Conservation (phyloP, 352 stramenopile genomes). For the Phytophthora cactorum region DNA sequence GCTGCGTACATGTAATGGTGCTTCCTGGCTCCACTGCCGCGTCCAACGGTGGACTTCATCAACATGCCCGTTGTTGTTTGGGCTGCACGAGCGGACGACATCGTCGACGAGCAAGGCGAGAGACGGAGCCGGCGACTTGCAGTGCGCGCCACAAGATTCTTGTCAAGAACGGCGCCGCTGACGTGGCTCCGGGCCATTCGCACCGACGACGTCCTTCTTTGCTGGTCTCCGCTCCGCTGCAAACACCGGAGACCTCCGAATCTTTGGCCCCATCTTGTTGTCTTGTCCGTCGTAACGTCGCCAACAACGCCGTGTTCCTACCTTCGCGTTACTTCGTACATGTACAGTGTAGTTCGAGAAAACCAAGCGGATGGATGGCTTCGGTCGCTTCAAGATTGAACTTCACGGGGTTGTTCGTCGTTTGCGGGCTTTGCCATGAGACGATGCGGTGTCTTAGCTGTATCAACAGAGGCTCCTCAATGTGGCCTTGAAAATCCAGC, state of each 20-base stretch:
- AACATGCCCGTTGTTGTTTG: slow-evolving; percentile 14
- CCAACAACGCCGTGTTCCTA: slow-evolving; percentile 13
- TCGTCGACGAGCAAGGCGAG: slow-evolving; percentile 15
- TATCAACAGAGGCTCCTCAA: not conserved
- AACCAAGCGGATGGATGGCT: slow-evolving; percentile 20
- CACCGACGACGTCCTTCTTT: slow-evolving; percentile 11
- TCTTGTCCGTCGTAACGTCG: slow-evolving; percentile 9
- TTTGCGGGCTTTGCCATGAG: slow-evolving; percentile 12
- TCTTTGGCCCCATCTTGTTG: slow-evolving; percentile 30
- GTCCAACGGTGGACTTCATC: slow-evolving; percentile 10
- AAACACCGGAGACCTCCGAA: slow-evolving; percentile 21
- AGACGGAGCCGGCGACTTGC: slow-evolving; percentile 30
- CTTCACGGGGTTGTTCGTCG: slow-evolving; percentile 14
- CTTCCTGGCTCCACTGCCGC: not conserved
- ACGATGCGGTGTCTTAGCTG: slow-evolving; percentile 9
- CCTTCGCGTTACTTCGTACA: not conserved
- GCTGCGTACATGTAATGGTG: not conserved
- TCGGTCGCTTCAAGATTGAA: slow-evolving; percentile 23
- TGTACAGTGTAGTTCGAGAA: not conserved
- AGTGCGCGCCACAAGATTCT: slow-evolving; percentile 8
- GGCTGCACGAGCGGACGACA: slow-evolving; percentile 23
- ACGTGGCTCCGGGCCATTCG: slow-evolving; percentile 21
- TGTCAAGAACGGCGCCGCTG: slow-evolving; percentile 8
- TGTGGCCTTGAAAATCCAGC: slow-evolving; percentile 22
- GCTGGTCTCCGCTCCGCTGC: slow-evolving; percentile 8